A percentile compares a stretch with the other conserved stretches of the same genome.
Conservation (phyloP, 495 filamentous ascomycete genomes). For the Parachaetomium inaequale region DNA sequence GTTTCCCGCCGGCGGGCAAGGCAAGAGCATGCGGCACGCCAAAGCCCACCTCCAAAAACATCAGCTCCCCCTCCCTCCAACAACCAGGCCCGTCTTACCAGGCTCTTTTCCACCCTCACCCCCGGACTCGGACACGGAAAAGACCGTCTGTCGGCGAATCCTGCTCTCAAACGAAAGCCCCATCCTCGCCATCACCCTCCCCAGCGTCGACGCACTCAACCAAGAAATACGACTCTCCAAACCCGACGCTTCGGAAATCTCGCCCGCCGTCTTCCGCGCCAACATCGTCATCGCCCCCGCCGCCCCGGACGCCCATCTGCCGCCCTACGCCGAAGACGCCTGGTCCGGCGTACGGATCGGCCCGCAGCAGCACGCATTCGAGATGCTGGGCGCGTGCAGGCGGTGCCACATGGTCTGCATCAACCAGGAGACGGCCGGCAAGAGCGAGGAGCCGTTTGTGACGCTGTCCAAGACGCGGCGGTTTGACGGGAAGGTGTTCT, state of each 20-base stretch:
- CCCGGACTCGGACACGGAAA: slow-evolving; percentile 47
- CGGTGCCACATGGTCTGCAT: slow-evolving; percentile 96
- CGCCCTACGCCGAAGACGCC: slow-evolving; percentile 52
- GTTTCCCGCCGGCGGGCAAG: slow-evolving; percentile 61
- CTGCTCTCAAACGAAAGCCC: slow-evolving; percentile 88
- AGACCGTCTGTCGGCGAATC: slow-evolving; percentile 51
- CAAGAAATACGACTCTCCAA: slow-evolving; percentile 47
- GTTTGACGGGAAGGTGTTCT: slow-evolving; percentile 75
- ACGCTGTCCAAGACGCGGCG: slow-evolving; percentile 83
- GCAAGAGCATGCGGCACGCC: slow-evolving; percentile 57
- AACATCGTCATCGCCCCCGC: slow-evolving; percentile 66
- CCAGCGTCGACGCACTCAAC: slow-evolving; percentile 77
- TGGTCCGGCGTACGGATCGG: slow-evolving; percentile 54
- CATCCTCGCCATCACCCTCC: slow-evolving; percentile 75
- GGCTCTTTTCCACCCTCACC: slow-evolving; percentile 54
- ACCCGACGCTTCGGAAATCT: slow-evolving; percentile 44
- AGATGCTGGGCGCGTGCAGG: slow-evolving; percentile 76
- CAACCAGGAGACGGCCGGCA: slow-evolving; percentile 75
- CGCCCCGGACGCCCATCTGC: not conserved
- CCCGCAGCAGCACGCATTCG: slow-evolving; percentile 49
- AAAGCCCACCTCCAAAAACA: slow-evolving; percentile 61
- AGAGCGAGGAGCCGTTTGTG: slow-evolving; percentile 79
- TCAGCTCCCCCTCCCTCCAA: slow-evolving; percentile 27
- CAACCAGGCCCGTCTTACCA: slow-evolving; percentile 34
- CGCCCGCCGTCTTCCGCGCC: slow-evolving; percentile 69